phyloP scores from a whole-genome alignment of 2,329 filamentous ascomycete species.

The Parastagonospora avenae region DNA sequence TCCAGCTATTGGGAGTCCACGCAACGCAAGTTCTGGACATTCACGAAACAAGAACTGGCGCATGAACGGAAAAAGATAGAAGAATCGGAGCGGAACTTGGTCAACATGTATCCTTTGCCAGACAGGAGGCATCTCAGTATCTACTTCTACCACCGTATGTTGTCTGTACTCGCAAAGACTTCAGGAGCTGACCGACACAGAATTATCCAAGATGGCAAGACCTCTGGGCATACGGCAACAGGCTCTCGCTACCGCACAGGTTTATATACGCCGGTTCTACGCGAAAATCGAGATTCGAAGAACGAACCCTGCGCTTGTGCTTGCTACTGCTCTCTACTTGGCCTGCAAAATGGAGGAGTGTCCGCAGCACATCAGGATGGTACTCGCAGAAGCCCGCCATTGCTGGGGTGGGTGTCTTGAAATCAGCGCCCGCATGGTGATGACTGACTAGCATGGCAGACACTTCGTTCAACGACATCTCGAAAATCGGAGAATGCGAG shows the following conservation, averaged over 20 bases:
- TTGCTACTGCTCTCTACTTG: conserved; percentile 92
- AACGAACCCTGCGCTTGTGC: conserved; percentile 90
- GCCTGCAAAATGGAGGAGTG: conserved; percentile 98
- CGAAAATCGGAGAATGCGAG: conserved; percentile 90
- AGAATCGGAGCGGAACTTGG: conserved; percentile 73
- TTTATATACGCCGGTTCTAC: conserved; percentile 95
- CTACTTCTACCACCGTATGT: conserved; percentile 86
- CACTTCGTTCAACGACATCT: conserved; percentile 64
- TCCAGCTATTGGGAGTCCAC: conserved; percentile 97
- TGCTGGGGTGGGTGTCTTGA: conserved; percentile 52
- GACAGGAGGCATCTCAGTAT: conserved; percentile 83
- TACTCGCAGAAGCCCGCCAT: conserved; percentile 83
- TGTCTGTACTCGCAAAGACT: neutral
- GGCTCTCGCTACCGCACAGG: conserved; percentile 88
- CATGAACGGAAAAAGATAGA: conserved; percentile 77
- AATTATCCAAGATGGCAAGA: conserved; percentile 81
- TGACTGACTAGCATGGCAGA: conserved; percentile 27
- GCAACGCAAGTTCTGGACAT: conserved; percentile 88
- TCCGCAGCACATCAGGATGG: conserved; percentile 91
- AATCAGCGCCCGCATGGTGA: neutral
- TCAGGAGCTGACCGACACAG: conserved; percentile 37
- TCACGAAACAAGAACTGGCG: conserved; percentile 79
- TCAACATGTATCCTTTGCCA: conserved; percentile 81
- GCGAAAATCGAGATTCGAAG: conserved; percentile 86
- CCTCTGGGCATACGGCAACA: conserved; percentile 87